Conservation (phyloP, 371 early-diverging fungal species). For the Lichtheimia ramosa region DNA sequence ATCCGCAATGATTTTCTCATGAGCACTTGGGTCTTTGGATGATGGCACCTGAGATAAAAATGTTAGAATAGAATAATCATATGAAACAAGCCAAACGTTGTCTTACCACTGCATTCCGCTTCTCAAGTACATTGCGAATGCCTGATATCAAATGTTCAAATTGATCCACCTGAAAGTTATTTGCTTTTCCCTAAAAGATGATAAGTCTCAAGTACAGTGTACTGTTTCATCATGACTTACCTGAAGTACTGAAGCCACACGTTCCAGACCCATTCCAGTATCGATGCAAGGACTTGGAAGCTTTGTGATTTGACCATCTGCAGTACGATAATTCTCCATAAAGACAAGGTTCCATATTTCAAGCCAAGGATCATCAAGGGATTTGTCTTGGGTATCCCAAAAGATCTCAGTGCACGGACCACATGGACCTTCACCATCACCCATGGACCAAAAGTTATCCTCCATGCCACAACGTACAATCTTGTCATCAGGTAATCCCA, state of each 20-base stretch:
- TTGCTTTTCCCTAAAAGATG: slow-evolving; percentile 46
- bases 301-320: slow-evolving; percentile 53
- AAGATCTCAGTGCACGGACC: slow-evolving; percentile 84
- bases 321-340: slow-evolving; percentile 69
- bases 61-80: not conserved
- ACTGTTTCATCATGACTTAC: slow-evolving; percentile 12
- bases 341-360: slow-evolving; percentile 89
- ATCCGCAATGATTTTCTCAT: slow-evolving; percentile 76
- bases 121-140: slow-evolving; percentile 36
- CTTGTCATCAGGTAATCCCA: slow-evolving; percentile 60
- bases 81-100: not conserved
- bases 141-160: slow-evolving; percentile 54
- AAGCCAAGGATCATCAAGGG: slow-evolving; percentile 63
- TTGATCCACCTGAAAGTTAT: slow-evolving; percentile 75
- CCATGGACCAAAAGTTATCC: slow-evolving; percentile 88
- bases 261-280: slow-evolving; percentile 84
- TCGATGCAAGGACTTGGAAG: slow-evolving; percentile 72
- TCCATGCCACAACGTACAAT: slow-evolving; percentile 60
- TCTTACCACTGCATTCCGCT: slow-evolving; percentile 33
- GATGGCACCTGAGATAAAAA: slow-evolving; percentile 13
- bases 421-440: slow-evolving; percentile 82
- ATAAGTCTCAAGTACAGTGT: too few relatives aligned
- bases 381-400: slow-evolving; percentile 68
- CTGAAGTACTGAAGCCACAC: slow-evolving; percentile 67
- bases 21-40: slow-evolving; percentile 38